These are phyloP conservation scores for Artemisia argyi DNA, from an alignment of 129 eudicot species.

Conservation along the genomic window DNA sequence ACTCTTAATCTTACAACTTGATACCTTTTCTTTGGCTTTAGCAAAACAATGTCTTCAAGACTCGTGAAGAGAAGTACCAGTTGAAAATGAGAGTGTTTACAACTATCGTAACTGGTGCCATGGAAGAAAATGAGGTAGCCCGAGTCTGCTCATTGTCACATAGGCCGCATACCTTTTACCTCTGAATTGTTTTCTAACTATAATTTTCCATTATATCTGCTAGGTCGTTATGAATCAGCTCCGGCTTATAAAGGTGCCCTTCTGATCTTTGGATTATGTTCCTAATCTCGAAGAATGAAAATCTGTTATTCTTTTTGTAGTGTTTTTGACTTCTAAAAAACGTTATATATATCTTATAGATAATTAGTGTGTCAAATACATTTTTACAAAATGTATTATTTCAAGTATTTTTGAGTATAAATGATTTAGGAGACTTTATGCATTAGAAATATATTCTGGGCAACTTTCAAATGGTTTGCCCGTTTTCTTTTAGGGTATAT, in stretches of 20 bases:
- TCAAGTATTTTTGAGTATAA: neutral
- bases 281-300: conserved; percentile 1
- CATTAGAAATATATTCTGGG: neutral
- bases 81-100: conserved; percentile 58
- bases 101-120: conserved; percentile 68
- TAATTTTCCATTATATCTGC: conserved; percentile 10
- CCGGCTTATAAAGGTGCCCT: conserved; percentile 68
- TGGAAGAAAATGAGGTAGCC: conserved; percentile 81
- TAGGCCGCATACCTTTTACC: conserved; percentile 5
- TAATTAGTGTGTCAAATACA: no score
- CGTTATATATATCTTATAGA: no score
- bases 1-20: neutral
- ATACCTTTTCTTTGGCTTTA: conserved; percentile 32
- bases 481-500: neutral
- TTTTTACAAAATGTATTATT: no score
- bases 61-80: conserved; percentile 73
- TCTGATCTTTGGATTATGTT: conserved; percentile 14
- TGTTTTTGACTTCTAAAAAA: conserved; percentile 13
- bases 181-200: conserved; percentile 8
- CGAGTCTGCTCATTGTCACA: neutral
- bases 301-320: neutral
- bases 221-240: conserved; percentile 71
- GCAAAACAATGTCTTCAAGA: conserved; percentile 71
- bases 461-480: neutral
- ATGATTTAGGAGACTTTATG: neutral